phyloP scores from a whole-genome alignment of 2,329 filamentous ascomycete species.

The Cadophora gregata region DNA sequence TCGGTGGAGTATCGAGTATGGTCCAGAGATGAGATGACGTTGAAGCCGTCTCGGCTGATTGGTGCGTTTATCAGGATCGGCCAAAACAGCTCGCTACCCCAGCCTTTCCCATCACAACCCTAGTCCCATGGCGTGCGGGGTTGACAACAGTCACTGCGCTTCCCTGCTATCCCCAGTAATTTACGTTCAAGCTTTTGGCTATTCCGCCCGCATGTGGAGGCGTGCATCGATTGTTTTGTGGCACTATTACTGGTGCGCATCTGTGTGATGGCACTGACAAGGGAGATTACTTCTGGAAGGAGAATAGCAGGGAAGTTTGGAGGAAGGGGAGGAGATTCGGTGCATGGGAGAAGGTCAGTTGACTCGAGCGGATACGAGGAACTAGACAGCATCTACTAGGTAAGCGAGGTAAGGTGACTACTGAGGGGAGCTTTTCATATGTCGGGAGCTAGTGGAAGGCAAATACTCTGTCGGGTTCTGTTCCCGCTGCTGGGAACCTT shows the following conservation, averaged over 20 bases:
- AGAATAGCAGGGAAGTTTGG: not conserved
- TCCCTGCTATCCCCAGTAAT: not conserved
- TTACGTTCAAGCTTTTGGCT: constrained; percentile 29
- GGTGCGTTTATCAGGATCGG: constrained; percentile 30
- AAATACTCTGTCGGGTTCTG: not conserved
- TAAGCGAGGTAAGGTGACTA: too few relatives aligned
- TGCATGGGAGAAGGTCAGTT: constrained; percentile 19
- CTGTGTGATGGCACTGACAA: not conserved
- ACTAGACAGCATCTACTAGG: not conserved
- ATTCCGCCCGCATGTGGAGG: not conserved
- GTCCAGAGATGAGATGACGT: constrained; percentile 23
- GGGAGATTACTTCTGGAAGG: not conserved
- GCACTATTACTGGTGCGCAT: constrained; percentile 30
- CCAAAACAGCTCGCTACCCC: not conserved
- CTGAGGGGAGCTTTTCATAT: too few relatives aligned
- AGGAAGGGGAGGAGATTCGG: not conserved
- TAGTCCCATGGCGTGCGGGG: constrained; percentile 23
- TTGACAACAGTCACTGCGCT: constrained; percentile 3
- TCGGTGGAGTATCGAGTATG: not conserved
- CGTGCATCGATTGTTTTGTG: constrained; percentile 22
- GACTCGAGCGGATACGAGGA: constrained; percentile 20
- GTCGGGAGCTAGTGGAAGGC: not conserved
- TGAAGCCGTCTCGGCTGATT: constrained; percentile 29
- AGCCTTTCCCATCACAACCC: not conserved
- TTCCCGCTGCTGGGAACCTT: too few relatives aligned